Conservation (phyloP, 768 basidiomycete genomes). For the Cystofilobasidium capitatum region DNA sequence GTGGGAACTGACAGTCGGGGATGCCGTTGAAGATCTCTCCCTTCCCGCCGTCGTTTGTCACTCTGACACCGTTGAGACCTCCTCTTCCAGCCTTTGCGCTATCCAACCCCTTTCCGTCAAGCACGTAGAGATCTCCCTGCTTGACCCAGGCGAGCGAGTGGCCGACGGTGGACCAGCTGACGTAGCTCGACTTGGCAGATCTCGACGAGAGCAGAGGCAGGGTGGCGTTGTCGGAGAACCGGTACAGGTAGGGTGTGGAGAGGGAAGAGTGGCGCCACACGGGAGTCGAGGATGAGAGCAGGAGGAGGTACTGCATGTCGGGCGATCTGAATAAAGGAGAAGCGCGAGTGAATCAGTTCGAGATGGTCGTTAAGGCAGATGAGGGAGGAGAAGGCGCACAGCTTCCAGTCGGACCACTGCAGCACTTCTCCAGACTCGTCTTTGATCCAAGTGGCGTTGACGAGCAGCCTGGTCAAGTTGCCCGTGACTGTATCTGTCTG, state of each 20-base stretch:
- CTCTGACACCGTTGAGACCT: slow-evolving; percentile 49
- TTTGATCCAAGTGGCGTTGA: slow-evolving; percentile 30
- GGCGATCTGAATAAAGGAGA: slow-evolving; percentile 46
- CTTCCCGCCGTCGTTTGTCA: slow-evolving; percentile 66
- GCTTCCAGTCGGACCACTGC: slow-evolving; percentile 56
- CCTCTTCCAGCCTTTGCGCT: slow-evolving; percentile 3
- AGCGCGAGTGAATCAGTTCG: background rate
- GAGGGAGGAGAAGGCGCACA: slow-evolving; percentile 35
- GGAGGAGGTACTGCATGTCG: slow-evolving; percentile 79
- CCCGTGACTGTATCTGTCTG: background rate
- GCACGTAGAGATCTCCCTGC: slow-evolving; percentile 78
- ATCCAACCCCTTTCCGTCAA: slow-evolving; percentile 42
- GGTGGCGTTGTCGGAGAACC: slow-evolving; percentile 58
- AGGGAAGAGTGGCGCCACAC: slow-evolving; percentile 79
- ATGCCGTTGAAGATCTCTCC: slow-evolving; percentile 84
- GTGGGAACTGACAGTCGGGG: slow-evolving; percentile 55
- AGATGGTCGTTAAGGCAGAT: background rate
- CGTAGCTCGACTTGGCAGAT: slow-evolving; percentile 47
- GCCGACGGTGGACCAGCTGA: slow-evolving; percentile 73
- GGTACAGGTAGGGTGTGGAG: slow-evolving; percentile 68
- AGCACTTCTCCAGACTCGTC: slow-evolving; percentile 54
- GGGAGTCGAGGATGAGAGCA: slow-evolving; percentile 68
- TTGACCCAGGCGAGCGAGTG: slow-evolving; percentile 78
- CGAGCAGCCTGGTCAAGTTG: slow-evolving; percentile 29
- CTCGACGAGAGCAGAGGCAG: slow-evolving; percentile 49